These are phyloP conservation scores for Aspergillus sp. DNA, from an alignment of 2,329 filamentous ascomycete genomes.

Conservation along the genomic window DNA sequence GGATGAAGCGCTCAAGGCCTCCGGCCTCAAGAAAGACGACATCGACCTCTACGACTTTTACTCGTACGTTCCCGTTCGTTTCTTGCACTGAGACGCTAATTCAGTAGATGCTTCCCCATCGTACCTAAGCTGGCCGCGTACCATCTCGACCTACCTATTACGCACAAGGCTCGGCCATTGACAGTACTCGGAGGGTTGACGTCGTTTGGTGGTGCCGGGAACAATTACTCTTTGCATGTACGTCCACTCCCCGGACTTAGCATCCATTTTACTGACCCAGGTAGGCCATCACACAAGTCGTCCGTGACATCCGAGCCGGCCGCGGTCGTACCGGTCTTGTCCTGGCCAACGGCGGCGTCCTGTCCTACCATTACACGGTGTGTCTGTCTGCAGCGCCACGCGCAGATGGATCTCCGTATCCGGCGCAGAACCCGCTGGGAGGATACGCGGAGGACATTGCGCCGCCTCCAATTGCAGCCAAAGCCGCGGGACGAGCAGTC, in stretches of 20 bases:
- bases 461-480: not conserved
- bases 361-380: constrained; percentile 65
- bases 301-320: constrained; percentile 50
- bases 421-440: constrained; percentile 34
- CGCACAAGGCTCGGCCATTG: constrained; percentile 49
- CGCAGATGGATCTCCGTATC: constrained; percentile 43
- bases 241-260: not conserved
- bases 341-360: constrained; percentile 63
- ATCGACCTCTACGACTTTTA: constrained; percentile 65
- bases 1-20: constrained; percentile 51
- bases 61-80: constrained; percentile 41
- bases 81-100: not conserved
- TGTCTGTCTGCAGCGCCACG: constrained; percentile 52
- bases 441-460: not conserved
- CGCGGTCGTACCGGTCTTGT: constrained; percentile 53
- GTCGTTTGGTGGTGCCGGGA: constrained; percentile 67
- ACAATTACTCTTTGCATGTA: constrained; percentile 69
- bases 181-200: constrained; percentile 65
- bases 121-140: constrained; percentile 64
- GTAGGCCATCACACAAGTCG: constrained; percentile 55
- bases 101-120: constrained; percentile 62
- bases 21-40: constrained; percentile 47
- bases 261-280: not conserved
- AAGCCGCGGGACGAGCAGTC: not conserved
- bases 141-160: constrained; percentile 55